A percentile compares a stretch with the other conserved stretches of the same genome.
Evolutionary conservation across 225 moss, liverwort and hornwort genomes (phyloP).

Genomic region (Asterella californica): DNA sequence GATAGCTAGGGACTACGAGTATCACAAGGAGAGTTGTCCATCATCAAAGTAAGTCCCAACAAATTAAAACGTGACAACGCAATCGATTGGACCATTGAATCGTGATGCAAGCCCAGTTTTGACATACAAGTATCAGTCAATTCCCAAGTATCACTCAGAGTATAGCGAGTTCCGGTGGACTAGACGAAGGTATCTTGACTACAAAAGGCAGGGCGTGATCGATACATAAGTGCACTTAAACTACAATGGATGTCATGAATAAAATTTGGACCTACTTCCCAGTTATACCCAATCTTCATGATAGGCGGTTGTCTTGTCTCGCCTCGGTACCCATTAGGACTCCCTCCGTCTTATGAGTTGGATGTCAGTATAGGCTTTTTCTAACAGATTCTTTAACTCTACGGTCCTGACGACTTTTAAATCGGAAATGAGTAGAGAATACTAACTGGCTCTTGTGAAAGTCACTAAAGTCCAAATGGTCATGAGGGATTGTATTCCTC

Average conservation of each 20-base stretch:
- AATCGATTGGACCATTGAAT: neutral
- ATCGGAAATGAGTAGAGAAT: neutral
- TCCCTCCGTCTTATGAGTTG: conserved; percentile 17
- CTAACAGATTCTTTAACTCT: conserved; percentile 1
- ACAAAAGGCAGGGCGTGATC: conserved; percentile 10
- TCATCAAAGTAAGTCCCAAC: no score
- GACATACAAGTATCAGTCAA: no score
- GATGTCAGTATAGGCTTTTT: conserved; percentile 19
- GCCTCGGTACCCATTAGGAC: neutral
- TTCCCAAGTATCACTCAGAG: conserved; percentile 1
- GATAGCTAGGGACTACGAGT: no score
- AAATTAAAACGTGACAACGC: neutral
- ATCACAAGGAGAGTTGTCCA: no score
- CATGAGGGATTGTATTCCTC: neutral
- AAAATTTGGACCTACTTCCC: conserved; percentile 33
- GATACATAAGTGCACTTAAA: conserved; percentile 30
- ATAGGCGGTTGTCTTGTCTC: conserved; percentile 13
- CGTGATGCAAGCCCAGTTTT: neutral
- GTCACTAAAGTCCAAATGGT: neutral
- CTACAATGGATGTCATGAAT: conserved; percentile 43
- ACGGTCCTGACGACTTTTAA: neutral
- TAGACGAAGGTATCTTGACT: neutral
- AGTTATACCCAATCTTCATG: conserved; percentile 26
- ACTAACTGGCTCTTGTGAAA: conserved; percentile 8
- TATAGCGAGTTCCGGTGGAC: neutral